Evolutionary conservation across 2,329 filamentous ascomycete genomes (phyloP), one percentile per base, ranked within the genome.

Genomic region (Alternaria viburni): DNA sequence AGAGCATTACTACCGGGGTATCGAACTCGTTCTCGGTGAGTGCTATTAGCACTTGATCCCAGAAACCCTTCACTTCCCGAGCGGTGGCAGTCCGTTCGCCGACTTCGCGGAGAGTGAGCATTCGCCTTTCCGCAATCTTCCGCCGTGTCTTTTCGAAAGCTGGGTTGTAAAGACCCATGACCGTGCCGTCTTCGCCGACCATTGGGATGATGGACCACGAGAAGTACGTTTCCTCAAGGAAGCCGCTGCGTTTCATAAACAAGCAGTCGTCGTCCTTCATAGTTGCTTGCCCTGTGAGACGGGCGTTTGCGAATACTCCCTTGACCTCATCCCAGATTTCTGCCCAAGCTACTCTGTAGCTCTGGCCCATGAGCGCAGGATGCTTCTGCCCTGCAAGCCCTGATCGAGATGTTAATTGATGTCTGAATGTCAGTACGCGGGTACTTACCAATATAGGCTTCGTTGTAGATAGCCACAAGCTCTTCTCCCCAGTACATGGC

Each of bases 211-310:
- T 89, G 1, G 89, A 91, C 91, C 91, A 95, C 12, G 90, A 92
- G 76, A 95, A 95, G 74, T 92, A 95, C 0, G 91, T 89, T 74
- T 96, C 92, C 77, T 96, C 91, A 1, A 93, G 79, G 65, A 87
- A 93, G 1, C 89, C 87, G 66, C 88, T 87, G 8, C 92, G 87
- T 50, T 86, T 83, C 30, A 96, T 86, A 71, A 93, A 93, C 1
- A 95, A 82, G 60, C 88, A 88, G 66, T 95, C 91, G 70, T 96
- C 92, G 68, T 94, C 89, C 77, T 93, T 95, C 90, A 94, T 92
- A 0, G 90, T 93, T 1, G 92, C 90, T 80, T 93, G 89, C 0
- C 92, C 93, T 5, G 89, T 90, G 43, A 86, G 79, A 77, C 86
- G 87, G 0, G 92, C 92, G 64, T 83, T 88, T 17, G 86, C 83